phyloP scores from a whole-genome alignment of 331 rosid genomes.

The Cucumis variabilis region DNA sequence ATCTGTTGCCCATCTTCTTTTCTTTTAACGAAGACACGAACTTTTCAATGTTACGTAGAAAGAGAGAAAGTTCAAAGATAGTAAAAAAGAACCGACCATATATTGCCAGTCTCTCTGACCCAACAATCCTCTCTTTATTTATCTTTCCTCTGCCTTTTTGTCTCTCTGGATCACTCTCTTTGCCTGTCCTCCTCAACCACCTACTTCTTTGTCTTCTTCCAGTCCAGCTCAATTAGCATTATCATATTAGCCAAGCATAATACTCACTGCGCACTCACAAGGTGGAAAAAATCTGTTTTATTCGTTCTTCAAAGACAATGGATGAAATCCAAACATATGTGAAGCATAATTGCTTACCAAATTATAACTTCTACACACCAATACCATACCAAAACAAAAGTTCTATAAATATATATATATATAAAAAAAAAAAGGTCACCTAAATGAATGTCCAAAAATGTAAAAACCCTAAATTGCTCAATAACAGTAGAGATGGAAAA shows the following conservation, averaged over 20 bases:
- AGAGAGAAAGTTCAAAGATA: background rate
- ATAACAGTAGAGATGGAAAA: slow-evolving; percentile 28
- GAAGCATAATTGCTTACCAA: background rate
- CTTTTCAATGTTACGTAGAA: background rate
- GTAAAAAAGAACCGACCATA: background rate
- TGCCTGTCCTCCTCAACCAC: background rate
- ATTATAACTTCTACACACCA: slow-evolving; percentile 7
- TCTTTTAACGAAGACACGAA: background rate
- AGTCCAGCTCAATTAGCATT: background rate
- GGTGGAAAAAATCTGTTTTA: background rate
- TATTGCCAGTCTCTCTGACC: background rate
- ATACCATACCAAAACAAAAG: background rate
- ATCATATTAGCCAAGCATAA: background rate
- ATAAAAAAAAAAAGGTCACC: background rate
- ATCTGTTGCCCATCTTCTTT: background rate
- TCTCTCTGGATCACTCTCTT: background rate
- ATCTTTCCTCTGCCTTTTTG: background rate
- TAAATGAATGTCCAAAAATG: background rate
- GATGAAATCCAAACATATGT: background rate
- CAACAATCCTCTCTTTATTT: background rate
- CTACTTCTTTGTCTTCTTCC: background rate
- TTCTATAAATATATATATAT: background rate
- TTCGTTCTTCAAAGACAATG: background rate
- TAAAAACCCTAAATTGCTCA: background rate
- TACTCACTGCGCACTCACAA: background rate